Conservation (phyloP, 305 asterid genomes). For the Coffea humblotiana region DNA sequence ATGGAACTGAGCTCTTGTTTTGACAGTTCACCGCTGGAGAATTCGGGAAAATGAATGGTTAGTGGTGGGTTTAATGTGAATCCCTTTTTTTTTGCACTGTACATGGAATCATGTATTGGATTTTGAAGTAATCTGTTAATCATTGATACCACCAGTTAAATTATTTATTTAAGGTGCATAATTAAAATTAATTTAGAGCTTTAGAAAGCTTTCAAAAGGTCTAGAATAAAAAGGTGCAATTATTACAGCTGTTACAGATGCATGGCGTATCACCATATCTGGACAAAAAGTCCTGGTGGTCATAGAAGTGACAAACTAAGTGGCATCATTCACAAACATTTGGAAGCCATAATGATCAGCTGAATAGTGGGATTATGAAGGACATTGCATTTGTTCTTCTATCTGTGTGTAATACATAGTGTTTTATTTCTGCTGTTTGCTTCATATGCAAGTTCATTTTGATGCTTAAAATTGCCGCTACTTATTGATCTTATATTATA, state of each 20-base stretch:
- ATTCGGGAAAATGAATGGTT: constrained; percentile 8
- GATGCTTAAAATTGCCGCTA: neutral
- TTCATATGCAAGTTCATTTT: neutral
- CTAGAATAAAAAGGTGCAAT: neutral
- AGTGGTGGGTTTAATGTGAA: neutral
- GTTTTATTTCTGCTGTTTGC: neutral
- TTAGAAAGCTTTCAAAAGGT: neutral
- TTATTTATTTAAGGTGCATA: neutral
- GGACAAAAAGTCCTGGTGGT: neutral
- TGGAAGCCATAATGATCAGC: neutral
- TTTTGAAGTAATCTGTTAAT: neutral
- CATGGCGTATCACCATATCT: neutral
- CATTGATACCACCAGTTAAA: neutral
- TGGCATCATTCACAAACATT: neutral
- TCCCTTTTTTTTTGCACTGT: neutral
- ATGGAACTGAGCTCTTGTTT: neutral
- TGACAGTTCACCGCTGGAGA: constrained; percentile 7
- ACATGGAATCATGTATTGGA: neutral
- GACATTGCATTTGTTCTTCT: neutral
- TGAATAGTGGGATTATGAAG: neutral
- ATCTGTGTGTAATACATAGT: neutral
- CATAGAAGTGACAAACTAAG: neutral
- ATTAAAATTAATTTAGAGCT: neutral
- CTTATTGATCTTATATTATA: neutral
- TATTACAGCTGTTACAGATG: neutral